Percentiles rank a stretch among this genome's conserved stretches.
Conservation (phyloP, 768 basidiomycete genomes). For the Candolleomyces efflorescens region DNA sequence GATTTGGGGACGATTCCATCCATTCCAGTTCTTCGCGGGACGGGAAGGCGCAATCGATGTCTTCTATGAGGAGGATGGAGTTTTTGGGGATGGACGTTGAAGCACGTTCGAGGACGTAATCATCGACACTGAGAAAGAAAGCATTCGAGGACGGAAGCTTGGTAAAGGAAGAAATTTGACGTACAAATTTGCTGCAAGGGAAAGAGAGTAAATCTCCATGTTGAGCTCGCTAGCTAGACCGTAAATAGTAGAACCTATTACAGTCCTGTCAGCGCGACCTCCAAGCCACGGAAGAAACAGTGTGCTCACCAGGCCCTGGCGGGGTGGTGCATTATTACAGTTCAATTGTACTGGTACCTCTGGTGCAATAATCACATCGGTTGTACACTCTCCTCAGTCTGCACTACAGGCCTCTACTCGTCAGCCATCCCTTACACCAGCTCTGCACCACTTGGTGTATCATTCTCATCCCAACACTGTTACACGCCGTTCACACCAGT, state of each 20-base stretch:
- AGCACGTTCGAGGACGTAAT: conserved; percentile 1
- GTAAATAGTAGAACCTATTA: conserved; percentile 58
- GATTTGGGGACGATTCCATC: not conserved
- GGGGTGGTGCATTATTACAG: no score
- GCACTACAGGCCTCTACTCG: no score
- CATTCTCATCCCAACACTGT: no score
- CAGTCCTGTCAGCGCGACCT: not conserved
- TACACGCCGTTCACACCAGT: no score
- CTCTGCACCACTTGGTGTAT: no score
- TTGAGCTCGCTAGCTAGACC: conserved; percentile 74
- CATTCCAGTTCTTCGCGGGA: conserved; percentile 20
- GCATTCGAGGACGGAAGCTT: conserved; percentile 42
- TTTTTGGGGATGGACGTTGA: conserved; percentile 27
- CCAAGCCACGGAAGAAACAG: not conserved
- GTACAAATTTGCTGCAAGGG: conserved; percentile 61
- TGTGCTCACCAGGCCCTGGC: not conserved
- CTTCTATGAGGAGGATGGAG: conserved; percentile 80
- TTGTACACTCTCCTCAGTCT: no score
- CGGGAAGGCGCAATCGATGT: conserved; percentile 77
- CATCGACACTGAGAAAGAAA: not conserved
- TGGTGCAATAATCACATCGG: no score
- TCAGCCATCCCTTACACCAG: no score
- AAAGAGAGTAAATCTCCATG: conserved; percentile 69
- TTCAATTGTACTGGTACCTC: no score
- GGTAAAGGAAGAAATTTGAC: conserved; percentile 51